phyloP scores from a whole-genome alignment of 169 alveolate genomes.

The Plasmodium inui region DNA sequence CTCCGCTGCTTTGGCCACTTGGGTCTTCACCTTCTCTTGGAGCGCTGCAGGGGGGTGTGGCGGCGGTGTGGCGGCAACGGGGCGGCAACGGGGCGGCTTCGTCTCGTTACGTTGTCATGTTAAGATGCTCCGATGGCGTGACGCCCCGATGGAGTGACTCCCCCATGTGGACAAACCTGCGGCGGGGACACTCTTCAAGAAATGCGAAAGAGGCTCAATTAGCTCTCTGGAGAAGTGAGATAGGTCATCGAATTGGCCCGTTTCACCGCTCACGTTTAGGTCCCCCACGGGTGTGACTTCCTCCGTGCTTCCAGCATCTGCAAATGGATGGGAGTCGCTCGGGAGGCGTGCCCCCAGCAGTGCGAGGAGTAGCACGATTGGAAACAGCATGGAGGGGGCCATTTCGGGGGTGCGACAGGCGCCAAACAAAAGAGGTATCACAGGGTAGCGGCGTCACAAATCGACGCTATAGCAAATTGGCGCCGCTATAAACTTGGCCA shows the following conservation, averaged over 20 bases:
- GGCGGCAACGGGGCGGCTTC: no score
- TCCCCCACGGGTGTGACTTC: not conserved
- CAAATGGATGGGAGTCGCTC: not conserved
- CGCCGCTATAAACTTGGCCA: not conserved
- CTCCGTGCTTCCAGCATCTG: not conserved
- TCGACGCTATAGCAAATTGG: not conserved
- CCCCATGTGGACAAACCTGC: not conserved
- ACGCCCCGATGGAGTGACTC: not conserved
- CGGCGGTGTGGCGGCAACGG: no score
- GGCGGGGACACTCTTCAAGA: slow-evolving; percentile 33
- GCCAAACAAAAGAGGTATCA: not conserved
- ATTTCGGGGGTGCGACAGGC: not conserved
- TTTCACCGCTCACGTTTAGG: not conserved
- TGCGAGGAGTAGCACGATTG: not conserved
- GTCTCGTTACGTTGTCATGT: not conserved
- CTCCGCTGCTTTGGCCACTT: slow-evolving; percentile 76
- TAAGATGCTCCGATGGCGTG: not conserved
- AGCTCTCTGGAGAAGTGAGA: slow-evolving; percentile 27
- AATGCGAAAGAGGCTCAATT: slow-evolving; percentile 16
- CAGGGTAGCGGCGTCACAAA: not conserved
- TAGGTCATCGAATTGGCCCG: not conserved
- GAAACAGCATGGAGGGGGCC: not conserved
- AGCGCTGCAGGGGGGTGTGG: slow-evolving; percentile 61
- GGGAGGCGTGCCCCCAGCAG: not conserved
- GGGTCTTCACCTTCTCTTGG: slow-evolving; percentile 53